Percentiles rank a stretch among this genome's conserved stretches.
These are phyloP conservation scores for Aspergillus luchuensis DNA, from an alignment of 2,329 filamentous ascomycete genomes.

Conservation along the genomic window DNA sequence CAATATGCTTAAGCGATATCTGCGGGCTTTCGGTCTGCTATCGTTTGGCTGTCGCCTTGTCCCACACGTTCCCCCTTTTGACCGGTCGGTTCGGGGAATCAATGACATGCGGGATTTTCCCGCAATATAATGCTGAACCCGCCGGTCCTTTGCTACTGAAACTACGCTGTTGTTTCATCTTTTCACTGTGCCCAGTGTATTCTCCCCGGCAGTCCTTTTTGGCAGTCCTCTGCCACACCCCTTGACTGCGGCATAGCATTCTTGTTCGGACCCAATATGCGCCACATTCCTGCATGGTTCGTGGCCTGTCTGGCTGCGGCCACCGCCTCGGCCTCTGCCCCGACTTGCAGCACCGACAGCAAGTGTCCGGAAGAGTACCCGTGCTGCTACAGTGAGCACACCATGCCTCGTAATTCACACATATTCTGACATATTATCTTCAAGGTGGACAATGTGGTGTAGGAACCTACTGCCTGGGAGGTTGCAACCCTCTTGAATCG, in stretches of 20 bases:
- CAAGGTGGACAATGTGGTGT: constrained; percentile 8
- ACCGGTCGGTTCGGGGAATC: not conserved
- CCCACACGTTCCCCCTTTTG: constrained; percentile 9
- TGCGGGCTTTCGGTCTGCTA: not conserved
- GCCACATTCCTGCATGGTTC: not conserved
- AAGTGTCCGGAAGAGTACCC: constrained; percentile 6
- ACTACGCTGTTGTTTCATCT: constrained; percentile 6
- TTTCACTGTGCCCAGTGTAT: not conserved
- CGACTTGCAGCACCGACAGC: constrained; percentile 2
- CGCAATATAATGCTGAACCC: constrained; percentile 5
- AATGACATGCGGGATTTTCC: constrained; percentile 1
- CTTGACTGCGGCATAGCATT: not conserved
- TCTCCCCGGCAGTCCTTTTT: not conserved
- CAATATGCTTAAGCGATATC: not conserved
- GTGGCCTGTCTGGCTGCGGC: constrained; percentile 3
- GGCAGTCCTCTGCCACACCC: not conserved
- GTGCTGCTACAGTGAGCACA: constrained; percentile 6
- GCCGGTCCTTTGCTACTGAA: not conserved
- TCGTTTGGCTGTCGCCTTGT: constrained; percentile 4
- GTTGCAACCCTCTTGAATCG: constrained; percentile 5
- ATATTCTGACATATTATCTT: not conserved
- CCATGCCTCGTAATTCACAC: not conserved
- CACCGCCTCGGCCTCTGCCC: not conserved
- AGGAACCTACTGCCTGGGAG: constrained; percentile 6
- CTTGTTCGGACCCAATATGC: not conserved